Evolutionary conservation across 2,329 filamentous ascomycete genomes (phyloP).

Genomic region (Colletotrichum gloeosporioides): DNA sequence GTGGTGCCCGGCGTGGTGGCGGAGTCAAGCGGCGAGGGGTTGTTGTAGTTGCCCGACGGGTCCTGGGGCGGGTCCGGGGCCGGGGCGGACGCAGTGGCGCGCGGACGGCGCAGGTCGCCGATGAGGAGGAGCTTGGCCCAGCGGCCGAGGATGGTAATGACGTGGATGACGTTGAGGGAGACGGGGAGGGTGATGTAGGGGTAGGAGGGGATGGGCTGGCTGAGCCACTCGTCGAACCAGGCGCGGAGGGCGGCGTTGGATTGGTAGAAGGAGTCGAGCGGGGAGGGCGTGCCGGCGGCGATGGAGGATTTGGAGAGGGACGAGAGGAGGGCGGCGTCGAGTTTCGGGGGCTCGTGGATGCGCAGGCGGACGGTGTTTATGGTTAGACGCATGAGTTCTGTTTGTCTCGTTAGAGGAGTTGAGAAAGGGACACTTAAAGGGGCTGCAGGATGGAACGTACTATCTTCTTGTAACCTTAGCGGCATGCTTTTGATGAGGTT

Average conservation of each 20-base stretch:
- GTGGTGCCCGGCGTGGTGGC: background rate
- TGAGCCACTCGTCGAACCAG: conserved; percentile 55
- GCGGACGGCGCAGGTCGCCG: background rate
- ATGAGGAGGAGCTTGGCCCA: conserved; percentile 51
- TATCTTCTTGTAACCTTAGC: conserved; percentile 36
- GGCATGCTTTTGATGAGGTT: conserved; percentile 42
- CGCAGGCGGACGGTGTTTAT: conserved; percentile 46
- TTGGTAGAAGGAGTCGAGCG: conserved; percentile 55
- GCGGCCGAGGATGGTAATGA: conserved; percentile 52
- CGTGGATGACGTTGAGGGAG: conserved; percentile 52
- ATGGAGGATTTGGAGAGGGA: conserved; percentile 48
- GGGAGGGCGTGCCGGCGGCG: conserved; percentile 41
- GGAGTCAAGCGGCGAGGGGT: background rate
- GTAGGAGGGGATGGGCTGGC: conserved; percentile 47
- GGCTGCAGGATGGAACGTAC: conserved; percentile 30
- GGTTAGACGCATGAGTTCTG: conserved; percentile 27
- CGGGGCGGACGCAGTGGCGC: background rate
- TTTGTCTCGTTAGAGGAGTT: background rate
- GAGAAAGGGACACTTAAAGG: background rate
- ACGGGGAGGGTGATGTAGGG: conserved; percentile 51
- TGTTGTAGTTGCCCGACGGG: background rate
- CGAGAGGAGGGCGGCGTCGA: conserved; percentile 44
- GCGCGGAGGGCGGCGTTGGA: conserved; percentile 50
- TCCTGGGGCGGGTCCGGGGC: background rate
- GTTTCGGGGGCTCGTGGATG: conserved; percentile 51